Percentiles rank a stretch among this genome's conserved stretches.
These are phyloP conservation scores for Pythium aristosporum DNA, from an alignment of 352 stramenopile genomes.

Conservation along the genomic window DNA sequence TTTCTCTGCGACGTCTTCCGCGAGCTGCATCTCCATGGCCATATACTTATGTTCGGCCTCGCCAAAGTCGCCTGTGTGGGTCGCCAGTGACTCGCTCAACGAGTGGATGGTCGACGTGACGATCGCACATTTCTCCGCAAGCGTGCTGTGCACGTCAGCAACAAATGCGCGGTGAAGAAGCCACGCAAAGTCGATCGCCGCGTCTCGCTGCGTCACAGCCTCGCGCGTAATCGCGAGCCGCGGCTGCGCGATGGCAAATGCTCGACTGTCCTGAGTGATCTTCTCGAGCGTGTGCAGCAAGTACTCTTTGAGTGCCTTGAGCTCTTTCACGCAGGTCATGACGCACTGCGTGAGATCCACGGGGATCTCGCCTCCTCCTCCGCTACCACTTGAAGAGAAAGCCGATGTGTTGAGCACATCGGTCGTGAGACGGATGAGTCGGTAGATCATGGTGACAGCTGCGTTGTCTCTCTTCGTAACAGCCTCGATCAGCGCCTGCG, in stretches of 20 bases:
- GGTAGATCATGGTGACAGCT: constrained; percentile 63
- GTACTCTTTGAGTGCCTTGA: constrained; percentile 71
- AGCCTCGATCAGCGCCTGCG: constrained; percentile 40
- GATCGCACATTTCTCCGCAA: constrained; percentile 34
- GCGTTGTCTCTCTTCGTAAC: constrained; percentile 60
- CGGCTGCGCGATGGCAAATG: constrained; percentile 16
- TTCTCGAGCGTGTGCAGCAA: constrained; percentile 60
- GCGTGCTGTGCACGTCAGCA: constrained; percentile 34
- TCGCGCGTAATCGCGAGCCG: constrained; percentile 21
- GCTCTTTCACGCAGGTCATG: constrained; percentile 63
- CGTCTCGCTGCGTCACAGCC: constrained; percentile 37
- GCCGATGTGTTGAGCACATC: constrained; percentile 58
- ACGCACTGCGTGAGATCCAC: constrained; percentile 62
- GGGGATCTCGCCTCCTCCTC: constrained; percentile 39
- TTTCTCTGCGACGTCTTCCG: constrained; percentile 28
- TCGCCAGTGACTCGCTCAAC: constrained; percentile 35
- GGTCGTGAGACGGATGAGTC: constrained; percentile 60
- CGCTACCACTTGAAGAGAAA: constrained; percentile 17
- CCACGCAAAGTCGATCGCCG: constrained; percentile 54
- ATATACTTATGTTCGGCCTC: constrained; percentile 36
- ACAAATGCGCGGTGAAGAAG: constrained; percentile 63
- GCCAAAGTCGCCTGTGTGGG: constrained; percentile 33
- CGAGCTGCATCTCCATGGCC: constrained; percentile 45
- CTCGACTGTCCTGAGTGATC: constrained; percentile 30
- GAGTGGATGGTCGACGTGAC: constrained; percentile 27